Conservation (phyloP, 345 rosid species). For the Garcia nutans region DNA sequence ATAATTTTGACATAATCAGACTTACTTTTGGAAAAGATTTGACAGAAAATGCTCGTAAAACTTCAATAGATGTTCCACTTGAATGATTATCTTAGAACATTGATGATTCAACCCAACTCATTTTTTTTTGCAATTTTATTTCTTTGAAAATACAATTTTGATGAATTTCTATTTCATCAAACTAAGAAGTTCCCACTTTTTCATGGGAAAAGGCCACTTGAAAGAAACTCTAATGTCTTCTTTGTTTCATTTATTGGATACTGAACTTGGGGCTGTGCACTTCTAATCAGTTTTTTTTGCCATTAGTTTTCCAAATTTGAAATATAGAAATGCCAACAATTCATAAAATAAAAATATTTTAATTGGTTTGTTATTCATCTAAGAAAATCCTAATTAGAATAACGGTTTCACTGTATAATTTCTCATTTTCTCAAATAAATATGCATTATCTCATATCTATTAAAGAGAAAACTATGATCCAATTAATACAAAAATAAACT, state of each 20-base stretch:
- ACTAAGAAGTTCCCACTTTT: background rate
- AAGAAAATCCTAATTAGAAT: too few relatives aligned
- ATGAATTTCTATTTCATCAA: constrained; percentile 1
- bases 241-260: background rate
- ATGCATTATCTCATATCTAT: too few relatives aligned
- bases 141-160: constrained; percentile 1
- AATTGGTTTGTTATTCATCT: too few relatives aligned
- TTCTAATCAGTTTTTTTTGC: constrained; percentile 10
- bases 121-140: background rate
- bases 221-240: background rate
- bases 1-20: constrained; percentile 15
- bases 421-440: too few relatives aligned
- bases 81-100: constrained; percentile 9
- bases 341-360: too few relatives aligned
- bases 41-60: background rate
- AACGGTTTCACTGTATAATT: too few relatives aligned
- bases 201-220: constrained; percentile 5
- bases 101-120: constrained; percentile 17
- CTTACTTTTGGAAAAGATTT: background rate
- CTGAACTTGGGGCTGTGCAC: constrained; percentile 3
- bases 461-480: too few relatives aligned
- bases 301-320: background rate
- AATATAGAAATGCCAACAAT: too few relatives aligned
- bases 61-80: constrained; percentile 3
- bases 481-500: too few relatives aligned